phyloP scores from a whole-genome alignment of 495 filamentous ascomycete species.

The Staphylotrichum longicolle region DNA sequence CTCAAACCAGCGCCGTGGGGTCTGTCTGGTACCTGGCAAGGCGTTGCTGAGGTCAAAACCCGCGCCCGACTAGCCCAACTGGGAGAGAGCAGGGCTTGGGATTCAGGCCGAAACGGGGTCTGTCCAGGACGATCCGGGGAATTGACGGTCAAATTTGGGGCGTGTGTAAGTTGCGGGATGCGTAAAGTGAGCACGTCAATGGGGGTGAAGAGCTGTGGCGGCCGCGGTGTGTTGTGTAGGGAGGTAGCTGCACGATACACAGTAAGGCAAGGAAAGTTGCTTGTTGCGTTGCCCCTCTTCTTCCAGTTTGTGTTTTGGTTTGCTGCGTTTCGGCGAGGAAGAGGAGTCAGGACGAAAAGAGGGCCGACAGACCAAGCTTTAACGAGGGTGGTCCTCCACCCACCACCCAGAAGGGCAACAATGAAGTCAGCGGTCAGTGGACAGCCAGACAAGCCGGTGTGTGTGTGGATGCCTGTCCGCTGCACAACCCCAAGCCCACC shows the following conservation, averaged over 20 bases:
- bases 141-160: conserved; percentile 37
- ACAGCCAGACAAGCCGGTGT: conserved; percentile 13
- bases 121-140: conserved; percentile 32
- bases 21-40: conserved; percentile 10
- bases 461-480: conserved; percentile 15
- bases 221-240: not conserved
- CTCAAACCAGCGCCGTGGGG: conserved; percentile 9
- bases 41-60: conserved; percentile 9
- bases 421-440: conserved; percentile 32
- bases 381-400: conserved; percentile 20
- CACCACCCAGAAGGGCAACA: conserved; percentile 6
- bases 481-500: conserved; percentile 9
- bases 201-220: not conserved
- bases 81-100: conserved; percentile 4
- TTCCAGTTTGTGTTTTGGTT: not conserved
- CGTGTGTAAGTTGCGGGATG: conserved; percentile 29
- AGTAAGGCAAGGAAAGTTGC: not conserved
- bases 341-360: conserved; percentile 12
- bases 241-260: conserved; percentile 1
- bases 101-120: conserved; percentile 25
- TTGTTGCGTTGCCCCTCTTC: not conserved
- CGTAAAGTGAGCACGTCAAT: too few relatives aligned
- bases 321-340: conserved; percentile 11
- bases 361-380: conserved; percentile 22
- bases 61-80: conserved; percentile 13